Base-by-base conservation (phyloP, 768 basidiomycete species). In the Boletus pseudo-olivaceus region DNA sequence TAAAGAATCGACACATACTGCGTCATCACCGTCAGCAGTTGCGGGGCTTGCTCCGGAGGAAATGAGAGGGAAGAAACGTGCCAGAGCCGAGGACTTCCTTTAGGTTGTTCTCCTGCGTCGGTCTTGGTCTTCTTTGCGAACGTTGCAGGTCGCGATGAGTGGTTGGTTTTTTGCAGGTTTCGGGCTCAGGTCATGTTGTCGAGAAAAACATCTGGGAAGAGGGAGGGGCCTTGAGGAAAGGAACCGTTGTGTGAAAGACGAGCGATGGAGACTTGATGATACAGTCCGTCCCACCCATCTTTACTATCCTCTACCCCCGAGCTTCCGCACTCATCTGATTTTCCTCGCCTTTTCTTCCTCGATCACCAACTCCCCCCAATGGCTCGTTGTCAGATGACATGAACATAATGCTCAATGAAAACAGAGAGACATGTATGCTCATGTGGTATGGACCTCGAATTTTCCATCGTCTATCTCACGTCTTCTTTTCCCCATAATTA, bases 31-130 rank as follows among this genome's bases (percentile, higher is more conserved):
- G 1, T 55, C 61, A 47, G 64, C 68, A 57, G 70, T 69, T 53
- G 57, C 69, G 49, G 69, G 63, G 33, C 49, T 66, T 49, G 58
- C 52, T 9, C 63, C 60, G 32, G 85, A 87, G 47, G 88, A 88
- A 63, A 74, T 80, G 47, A 80, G 88, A 59, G 90, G 90, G 45
- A 90, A 85, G 76, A 93, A 93, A 72, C 76, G 92, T 44, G 88
- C 90, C 44, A 78, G 90, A 60, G 92, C 92, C 32, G 90, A 93
- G 71, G 92, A 93, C 70, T 90, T 90, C 71, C 72, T 93, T 62
- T 91, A 72, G 65, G 47, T 41, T 56, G 27, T 56, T 47, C 47
- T 58, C 42, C 43, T 51, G 39, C 55, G 64, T 70, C 58, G 67
- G 63, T 70, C 64, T 57, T 49, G 62, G 63, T 69, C 51, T 67